Base-by-base conservation (phyloP, 371 early-diverging fungal genomes). In the Apophysomyces variabilis region DNA sequence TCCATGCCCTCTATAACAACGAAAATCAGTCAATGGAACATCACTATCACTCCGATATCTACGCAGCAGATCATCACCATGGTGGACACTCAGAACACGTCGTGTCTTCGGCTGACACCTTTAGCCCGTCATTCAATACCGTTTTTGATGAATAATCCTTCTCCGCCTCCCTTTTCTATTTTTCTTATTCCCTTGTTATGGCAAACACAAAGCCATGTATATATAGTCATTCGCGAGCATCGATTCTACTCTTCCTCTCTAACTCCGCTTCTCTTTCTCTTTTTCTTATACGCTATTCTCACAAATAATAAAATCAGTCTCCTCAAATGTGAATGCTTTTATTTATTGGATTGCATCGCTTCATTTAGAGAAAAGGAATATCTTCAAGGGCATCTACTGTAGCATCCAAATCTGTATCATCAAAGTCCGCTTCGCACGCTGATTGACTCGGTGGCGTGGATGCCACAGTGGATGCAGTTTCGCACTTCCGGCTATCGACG, bases 131-230 rank as follows among this genome's bases (percentile, higher is more conserved):
- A 13, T 61, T 73, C 44, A 73, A 73, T 47, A 70, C 74, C 37
- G 74, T 69, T 12, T 73, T 73, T 65, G 74, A 73, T 35, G 74
- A 73, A 58, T 73, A 62, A 50, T n/a, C 21, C 16, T 21, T 16
- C 21, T 21, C 5, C 54, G 8, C 7, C 21, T 21, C 0, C 54
- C 4, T 21, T 50, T 50, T n/a, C 21, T 21, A n/a, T 21, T 50
- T 50, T 21, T 26, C 32, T 26, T 26, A 26, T 26, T 26, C 32
- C 32, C 3, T 50, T 21, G 21, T 7, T 18, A 21, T n/a, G 18
- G 16, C 21, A 26, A 26, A 26, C 32, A 26, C 54, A 9, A 21
- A 18, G 54, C 54, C 54, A 50, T 50, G 54, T 26, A 26, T 50
- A 50, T 26, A 50, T 50, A 50, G 54, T 50, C 54, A 26, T 26